Evolutionary conservation across 345 rosid species (phyloP), one percentile per base, ranked within the genome.

Genomic region (Populus ilicifolia): DNA sequence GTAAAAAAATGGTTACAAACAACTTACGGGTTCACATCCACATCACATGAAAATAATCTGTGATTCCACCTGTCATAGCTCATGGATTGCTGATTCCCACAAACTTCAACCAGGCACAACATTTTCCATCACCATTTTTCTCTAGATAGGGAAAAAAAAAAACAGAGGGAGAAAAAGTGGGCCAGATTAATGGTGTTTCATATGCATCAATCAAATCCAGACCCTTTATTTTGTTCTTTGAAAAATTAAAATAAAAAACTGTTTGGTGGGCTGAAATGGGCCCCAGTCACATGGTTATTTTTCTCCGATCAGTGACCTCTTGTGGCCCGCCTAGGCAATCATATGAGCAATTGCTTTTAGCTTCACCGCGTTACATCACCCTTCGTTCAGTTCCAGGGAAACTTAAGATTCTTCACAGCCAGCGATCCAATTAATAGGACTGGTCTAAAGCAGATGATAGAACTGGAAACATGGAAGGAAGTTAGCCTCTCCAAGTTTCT

Each of bases 121-220:
- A n/a, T 9, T 54, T 8, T n/a, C 4, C 29, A n/a, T 2, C 62
- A 2, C 10, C 62, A 10, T 56, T 56, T 8, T 56, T 56, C 29
- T n/a, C 3, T n/a, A 41, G 13, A 41, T 10, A 41, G 13, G 0
- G 0, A 2, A 1, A 0, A 6, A 6, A 50, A 1, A 18, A 0
- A 5, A 2, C n/a, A 33, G 5, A 33, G 36, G 5, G 36, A 33
- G 36, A 33, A 7, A 6, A 21, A 3, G 0, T 0, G 63, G 16
- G 12, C 25, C 61, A 9, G 29, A n/a, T n/a, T n/a, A n/a, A 8
- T 21, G 63, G 63, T 0, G 63, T 21, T 56, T 3, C 5, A 6
- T 20, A 20, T 20, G 59, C 10, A 20, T 21, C 59, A 7, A 56
- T 21, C 62, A 3, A 8, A 56, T 56, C 10, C 62, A 56, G 27